Base-by-base conservation (phyloP, 495 filamentous ascomycete species). In the Baudoinia panamericana region DNA sequence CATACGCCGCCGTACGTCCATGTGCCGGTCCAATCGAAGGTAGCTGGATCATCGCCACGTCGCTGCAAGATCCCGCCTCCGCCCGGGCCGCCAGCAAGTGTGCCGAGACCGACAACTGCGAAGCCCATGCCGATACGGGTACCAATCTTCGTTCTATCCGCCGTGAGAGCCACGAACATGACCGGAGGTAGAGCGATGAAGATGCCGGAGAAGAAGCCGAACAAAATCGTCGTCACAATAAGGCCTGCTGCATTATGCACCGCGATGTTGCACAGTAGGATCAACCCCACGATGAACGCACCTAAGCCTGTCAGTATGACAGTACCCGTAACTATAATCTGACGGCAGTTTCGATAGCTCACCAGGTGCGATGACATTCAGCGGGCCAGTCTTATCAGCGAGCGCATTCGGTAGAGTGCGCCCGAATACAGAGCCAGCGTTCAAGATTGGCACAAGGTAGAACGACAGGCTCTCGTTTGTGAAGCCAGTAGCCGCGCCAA, bases 121-220 rank as follows among this genome's bases (percentile, higher is more conserved):
- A 54, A 56, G 9, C 43, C 54, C 54, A 43, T 48, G 4, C 56
- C 54, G 25, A 58, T 55, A 28, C 56, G 46, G 16, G 54, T 56
- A 22, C 56, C 56, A 11, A 58, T 29, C 31, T 39, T 52, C 29
- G 39, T 26, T 36, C 44, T 48, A 37, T 58, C 43, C 39, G 47
- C 31, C 17, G 56, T 56, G 12, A 58, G 40, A 0, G 32, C 36
- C 12, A 36, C 36, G 43, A 58, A 54, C 28, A 50, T 39, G 11
- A 55, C 48, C 6, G 56, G 51, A 10, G 56, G 56, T 2, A 58
- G 48, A 8, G 47, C 47, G 36, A 56, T 46, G 44, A 58, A 39
- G 24, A 53, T 48, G 38, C 56, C 54, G 28, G 25, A 38, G 51
- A 55, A 54, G 43, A 58, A 52, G 12, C 56, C 54, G 25, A 45